phyloP scores from a whole-genome alignment of 176 grass and related monocot genomes.

The Elaeis guineensis region DNA sequence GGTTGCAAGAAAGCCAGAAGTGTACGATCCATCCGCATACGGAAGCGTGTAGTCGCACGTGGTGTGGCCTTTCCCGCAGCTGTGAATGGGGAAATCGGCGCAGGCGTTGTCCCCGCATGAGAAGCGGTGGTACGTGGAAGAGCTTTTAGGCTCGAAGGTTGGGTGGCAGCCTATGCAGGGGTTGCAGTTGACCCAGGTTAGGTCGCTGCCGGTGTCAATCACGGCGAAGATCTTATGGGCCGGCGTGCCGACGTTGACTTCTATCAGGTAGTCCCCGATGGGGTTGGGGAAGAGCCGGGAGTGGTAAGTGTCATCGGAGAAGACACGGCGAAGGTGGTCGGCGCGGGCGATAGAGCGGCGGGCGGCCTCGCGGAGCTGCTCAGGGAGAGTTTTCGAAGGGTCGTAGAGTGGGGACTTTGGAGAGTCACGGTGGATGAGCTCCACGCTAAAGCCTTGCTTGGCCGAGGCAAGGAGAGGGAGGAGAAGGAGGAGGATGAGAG shows the following conservation, averaged over 20 bases:
- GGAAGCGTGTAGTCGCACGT: not conserved
- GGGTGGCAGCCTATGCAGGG: conserved; percentile 3
- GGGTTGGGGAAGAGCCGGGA: no score
- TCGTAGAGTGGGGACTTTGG: conserved; percentile 8
- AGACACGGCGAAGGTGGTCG: not conserved
- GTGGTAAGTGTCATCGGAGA: not conserved
- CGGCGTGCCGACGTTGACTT: conserved; percentile 9
- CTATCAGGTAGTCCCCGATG: no score
- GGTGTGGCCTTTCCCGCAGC: not conserved
- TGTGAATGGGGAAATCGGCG: not conserved
- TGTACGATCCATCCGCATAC: conserved; percentile 2
- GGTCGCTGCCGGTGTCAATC: conserved; percentile 21
- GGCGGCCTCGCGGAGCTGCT: not conserved
- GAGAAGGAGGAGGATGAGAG: not conserved
- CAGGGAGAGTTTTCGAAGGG: not conserved
- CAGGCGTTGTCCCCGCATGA: not conserved
- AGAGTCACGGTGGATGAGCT: conserved; percentile 20
- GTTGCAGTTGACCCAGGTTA: conserved; percentile 14
- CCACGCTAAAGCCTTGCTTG: not conserved
- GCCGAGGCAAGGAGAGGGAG: not conserved
- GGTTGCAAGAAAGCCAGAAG: not conserved
- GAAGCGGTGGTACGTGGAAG: not conserved
- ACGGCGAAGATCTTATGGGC: not conserved
- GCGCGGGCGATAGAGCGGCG: not conserved
- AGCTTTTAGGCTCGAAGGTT: not conserved